phyloP scores from a whole-genome alignment of 306 rosid genomes.

The Casuarina glauca region DNA sequence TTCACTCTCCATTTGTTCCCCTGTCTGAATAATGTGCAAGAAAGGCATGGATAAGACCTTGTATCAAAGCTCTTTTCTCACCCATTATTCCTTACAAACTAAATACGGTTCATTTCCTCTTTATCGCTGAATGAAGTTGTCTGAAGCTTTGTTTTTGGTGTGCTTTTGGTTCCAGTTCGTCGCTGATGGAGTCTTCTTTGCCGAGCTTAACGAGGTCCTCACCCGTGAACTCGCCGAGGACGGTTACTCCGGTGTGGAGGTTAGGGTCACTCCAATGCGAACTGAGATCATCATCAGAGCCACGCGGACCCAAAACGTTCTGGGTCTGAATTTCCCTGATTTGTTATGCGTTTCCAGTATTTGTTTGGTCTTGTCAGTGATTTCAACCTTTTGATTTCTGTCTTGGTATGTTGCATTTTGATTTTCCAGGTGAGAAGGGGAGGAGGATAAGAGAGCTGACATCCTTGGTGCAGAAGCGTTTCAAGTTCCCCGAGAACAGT shows the following conservation, averaged over 20 bases:
- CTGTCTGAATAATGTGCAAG: background rate
- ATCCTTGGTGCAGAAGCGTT: slow-evolving; percentile 71
- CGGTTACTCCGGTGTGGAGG: slow-evolving; percentile 83
- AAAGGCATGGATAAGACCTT: background rate
- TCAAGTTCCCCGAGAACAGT: slow-evolving; percentile 68
- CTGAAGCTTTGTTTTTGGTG: background rate
- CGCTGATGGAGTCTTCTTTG: slow-evolving; percentile 77
- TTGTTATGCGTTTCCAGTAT: background rate
- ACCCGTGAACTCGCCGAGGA: slow-evolving; percentile 75
- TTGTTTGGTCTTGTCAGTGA: no score
- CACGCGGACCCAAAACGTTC: slow-evolving; percentile 58
- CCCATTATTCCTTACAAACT: no score
- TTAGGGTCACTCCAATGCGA: slow-evolving; percentile 76
- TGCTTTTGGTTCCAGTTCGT: slow-evolving; percentile 43
- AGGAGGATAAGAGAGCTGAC: slow-evolving; percentile 70
- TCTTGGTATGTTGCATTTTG: background rate
- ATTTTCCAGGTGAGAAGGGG: slow-evolving; percentile 56
- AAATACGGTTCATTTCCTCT: background rate
- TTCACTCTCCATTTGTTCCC: background rate
- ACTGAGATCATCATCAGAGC: slow-evolving; percentile 71
- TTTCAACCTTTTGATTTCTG: background rate
- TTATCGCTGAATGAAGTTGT: background rate
- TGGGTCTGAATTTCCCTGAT: slow-evolving; percentile 26
- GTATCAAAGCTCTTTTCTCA: no score
- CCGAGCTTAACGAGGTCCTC: slow-evolving; percentile 70